A percentile compares a stretch with the other conserved stretches of the same genome.
phyloP scores from a whole-genome alignment of 1,284 basidiomycete species.

The Naganishia sp. region DNA sequence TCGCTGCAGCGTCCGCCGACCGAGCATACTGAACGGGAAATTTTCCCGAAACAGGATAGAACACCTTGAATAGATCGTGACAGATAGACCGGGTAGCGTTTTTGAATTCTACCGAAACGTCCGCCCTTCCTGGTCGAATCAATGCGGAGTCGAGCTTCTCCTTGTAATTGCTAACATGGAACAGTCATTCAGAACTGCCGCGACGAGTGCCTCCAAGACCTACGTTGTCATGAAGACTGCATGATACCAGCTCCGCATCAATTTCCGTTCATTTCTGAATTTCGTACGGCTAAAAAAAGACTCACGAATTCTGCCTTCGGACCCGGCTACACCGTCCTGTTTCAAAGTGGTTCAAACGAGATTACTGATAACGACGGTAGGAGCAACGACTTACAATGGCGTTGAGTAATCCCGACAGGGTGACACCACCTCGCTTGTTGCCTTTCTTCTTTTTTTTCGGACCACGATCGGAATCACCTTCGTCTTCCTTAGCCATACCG shows the following conservation, averaged over 20 bases:
- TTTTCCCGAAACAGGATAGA: constrained; percentile 64
- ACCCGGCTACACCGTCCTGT: constrained; percentile 24
- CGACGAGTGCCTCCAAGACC: not conserved
- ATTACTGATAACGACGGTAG: not conserved
- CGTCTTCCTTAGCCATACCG: not conserved
- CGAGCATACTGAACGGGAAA: constrained; percentile 48
- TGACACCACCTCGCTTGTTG: constrained; percentile 9
- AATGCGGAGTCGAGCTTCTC: constrained; percentile 44
- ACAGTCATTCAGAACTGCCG: not conserved
- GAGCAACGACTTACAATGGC: constrained; percentile 12
- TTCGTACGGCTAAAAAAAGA: too few species aligned
- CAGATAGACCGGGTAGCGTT: constrained; percentile 78
- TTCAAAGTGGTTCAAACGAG: too few species aligned
- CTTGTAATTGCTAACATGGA: constrained; percentile 37
- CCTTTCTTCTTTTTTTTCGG: not conserved
- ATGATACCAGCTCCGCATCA: too few species aligned
- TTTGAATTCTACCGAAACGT: constrained; percentile 38
- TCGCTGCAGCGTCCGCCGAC: constrained; percentile 32
- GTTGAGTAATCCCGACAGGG: constrained; percentile 24
- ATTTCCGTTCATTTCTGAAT: too few species aligned
- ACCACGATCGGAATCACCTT: not conserved
- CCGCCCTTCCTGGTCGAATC: constrained; percentile 43
- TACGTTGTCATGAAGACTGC: constrained; percentile 35
- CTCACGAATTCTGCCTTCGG: constrained; percentile 28
- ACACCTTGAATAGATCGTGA: constrained; percentile 71